phyloP scores from a whole-genome alignment of 169 alveolate genomes.

The Plasmodium vinckei region DNA sequence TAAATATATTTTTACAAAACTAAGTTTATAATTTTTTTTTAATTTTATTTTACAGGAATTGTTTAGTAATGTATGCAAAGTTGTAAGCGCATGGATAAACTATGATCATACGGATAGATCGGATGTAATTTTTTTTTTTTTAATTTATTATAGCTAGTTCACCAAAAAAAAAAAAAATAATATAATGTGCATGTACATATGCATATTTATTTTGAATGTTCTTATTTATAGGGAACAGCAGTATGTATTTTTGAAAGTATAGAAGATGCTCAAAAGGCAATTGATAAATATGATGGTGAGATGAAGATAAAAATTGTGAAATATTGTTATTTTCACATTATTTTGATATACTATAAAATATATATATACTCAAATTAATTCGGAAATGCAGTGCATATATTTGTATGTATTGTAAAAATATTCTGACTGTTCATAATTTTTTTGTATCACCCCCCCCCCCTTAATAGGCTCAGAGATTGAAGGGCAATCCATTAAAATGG shows the following conservation, averaged over 20 bases:
- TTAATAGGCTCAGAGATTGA: constrained; percentile 66
- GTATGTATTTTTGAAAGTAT: constrained; percentile 72
- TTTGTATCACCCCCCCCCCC: background rate
- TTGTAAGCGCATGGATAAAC: constrained; percentile 74
- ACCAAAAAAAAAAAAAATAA: background rate
- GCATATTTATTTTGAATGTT: background rate
- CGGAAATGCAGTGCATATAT: too few relatives aligned
- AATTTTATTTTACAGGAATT: constrained; percentile 20
- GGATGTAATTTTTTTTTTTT: constrained; percentile 36
- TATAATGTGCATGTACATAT: background rate
- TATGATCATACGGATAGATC: constrained; percentile 77
- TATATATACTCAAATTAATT: too few relatives aligned
- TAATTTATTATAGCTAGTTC: background rate
- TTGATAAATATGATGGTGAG: constrained; percentile 75
- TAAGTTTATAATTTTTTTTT: background rate
- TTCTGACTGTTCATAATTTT: constrained; percentile 32
- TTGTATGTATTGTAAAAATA: background rate
- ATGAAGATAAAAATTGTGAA: background rate
- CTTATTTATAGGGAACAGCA: constrained; percentile 62
- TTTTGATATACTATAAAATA: background rate
- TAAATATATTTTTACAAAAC: too few relatives aligned
- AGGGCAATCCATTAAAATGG: constrained; percentile 67
- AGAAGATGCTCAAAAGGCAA: constrained; percentile 71
- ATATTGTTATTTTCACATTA: background rate
- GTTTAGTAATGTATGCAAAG: constrained; percentile 66